Percentiles rank a stretch among this genome's conserved stretches.
phyloP scores from a whole-genome alignment of 495 filamentous ascomycete species.

The Darksidea phi region DNA sequence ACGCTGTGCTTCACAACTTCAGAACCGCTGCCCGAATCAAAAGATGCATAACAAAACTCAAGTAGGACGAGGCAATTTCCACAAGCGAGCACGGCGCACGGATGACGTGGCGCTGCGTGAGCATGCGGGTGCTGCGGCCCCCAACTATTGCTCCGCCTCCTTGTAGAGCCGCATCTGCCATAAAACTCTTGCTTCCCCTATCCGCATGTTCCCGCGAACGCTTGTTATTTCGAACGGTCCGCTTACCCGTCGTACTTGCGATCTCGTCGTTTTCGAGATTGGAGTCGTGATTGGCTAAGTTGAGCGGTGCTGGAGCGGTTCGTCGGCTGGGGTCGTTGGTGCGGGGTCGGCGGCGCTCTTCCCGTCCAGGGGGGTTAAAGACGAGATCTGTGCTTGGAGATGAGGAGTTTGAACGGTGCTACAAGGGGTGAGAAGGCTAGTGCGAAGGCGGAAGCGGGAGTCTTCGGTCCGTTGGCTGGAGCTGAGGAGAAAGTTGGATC shows the following conservation, averaged over 20 bases:
- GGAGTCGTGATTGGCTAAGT: no score
- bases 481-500: not conserved
- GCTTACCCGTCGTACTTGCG: no score
- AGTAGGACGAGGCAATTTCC: not conserved
- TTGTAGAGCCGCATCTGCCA: slow-evolving; percentile 20
- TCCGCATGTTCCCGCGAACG: not conserved
- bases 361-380: no score
- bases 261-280: no score
- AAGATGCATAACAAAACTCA: not conserved
- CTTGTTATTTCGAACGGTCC: not conserved
- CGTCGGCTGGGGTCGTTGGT: no score
- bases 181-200: slow-evolving; percentile 1
- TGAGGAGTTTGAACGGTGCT: not conserved
- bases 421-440: not conserved
- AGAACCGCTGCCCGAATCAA: no score
- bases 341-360: no score
- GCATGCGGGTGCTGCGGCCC: slow-evolving; percentile 4
- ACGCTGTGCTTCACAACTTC: no score
- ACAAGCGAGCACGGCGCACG: slow-evolving; percentile 10
- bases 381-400: no score
- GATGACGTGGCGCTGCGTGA: slow-evolving; percentile 27
- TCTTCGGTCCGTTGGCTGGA: not conserved
- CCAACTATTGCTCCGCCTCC: slow-evolving; percentile 4
- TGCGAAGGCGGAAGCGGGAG: not conserved
- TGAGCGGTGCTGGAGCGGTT: no score